A percentile compares a stretch with the other conserved stretches of the same genome.
Evolutionary conservation across 192 early-diverging fungal genomes (phyloP).

Genomic region (Entophlyctis luteolus): DNA sequence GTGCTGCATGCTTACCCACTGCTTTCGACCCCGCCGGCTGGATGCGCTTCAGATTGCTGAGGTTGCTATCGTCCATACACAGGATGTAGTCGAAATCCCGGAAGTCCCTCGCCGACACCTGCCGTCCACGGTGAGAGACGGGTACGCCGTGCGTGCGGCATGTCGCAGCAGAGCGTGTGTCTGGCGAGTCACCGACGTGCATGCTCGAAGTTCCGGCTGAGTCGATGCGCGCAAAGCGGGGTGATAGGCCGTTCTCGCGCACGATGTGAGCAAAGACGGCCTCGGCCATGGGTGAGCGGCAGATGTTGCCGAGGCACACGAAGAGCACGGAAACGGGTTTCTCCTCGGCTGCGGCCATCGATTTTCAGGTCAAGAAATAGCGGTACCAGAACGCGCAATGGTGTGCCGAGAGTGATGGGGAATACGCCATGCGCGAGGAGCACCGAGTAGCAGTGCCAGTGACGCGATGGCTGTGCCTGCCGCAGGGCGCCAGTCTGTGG

Average conservation of each 20-base stretch:
- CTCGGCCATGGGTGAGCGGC: constrained; percentile 87
- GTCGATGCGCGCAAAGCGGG: constrained; percentile 66
- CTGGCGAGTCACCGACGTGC: constrained; percentile 73
- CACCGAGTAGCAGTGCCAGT: too few relatives aligned
- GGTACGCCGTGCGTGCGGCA: constrained; percentile 68
- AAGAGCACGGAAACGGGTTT: constrained; percentile 44
- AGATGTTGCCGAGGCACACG: constrained; percentile 75
- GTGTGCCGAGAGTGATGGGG: too few relatives aligned
- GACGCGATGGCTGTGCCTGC: too few relatives aligned
- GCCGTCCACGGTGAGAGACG: constrained; percentile 71
- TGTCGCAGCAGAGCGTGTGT: constrained; percentile 61
- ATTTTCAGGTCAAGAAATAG: neutral
- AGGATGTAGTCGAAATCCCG: constrained; percentile 76
- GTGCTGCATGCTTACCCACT: too few relatives aligned
- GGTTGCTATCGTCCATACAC: neutral
- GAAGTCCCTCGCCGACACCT: constrained; percentile 66
- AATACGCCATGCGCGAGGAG: too few relatives aligned
- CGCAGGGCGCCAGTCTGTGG: too few relatives aligned
- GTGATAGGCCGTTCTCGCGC: constrained; percentile 49
- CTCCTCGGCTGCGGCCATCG: neutral
- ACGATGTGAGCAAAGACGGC: constrained; percentile 81
- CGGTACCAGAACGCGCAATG: too few relatives aligned
- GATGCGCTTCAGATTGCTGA: constrained; percentile 33
- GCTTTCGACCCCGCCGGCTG: constrained; percentile 36
- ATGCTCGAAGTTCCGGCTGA: constrained; percentile 81